A percentile compares a stretch with the other conserved stretches of the same genome.
These are phyloP conservation scores for Fusarium euwallaceae DNA, from an alignment of 2,329 filamentous ascomycete species.

Conservation along the genomic window DNA sequence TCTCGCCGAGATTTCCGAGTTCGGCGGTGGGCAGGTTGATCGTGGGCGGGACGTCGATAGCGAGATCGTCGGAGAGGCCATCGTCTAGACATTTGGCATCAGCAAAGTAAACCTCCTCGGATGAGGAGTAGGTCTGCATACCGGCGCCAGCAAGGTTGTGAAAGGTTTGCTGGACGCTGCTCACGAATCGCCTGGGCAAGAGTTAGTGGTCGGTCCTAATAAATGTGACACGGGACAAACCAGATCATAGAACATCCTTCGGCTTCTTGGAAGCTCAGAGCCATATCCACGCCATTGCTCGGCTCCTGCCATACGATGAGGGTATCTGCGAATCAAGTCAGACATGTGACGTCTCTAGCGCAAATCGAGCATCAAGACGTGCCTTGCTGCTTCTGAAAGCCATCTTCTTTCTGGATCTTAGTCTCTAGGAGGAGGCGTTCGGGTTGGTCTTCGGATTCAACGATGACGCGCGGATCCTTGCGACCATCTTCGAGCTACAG, in stretches of 20 bases:
- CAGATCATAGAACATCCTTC: constrained; percentile 95
- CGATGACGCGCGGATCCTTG: constrained; percentile 89
- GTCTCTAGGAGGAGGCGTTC: constrained; percentile 88
- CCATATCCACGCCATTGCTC: constrained; percentile 90
- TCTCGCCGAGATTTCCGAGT: constrained; percentile 84
- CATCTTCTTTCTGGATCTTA: constrained; percentile 91
- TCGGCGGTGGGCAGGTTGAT: constrained; percentile 84
- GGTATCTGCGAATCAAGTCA: constrained; percentile 74
- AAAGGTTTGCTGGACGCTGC: constrained; percentile 83
- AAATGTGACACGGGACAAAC: constrained; percentile 61
- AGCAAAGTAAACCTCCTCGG: constrained; percentile 10
- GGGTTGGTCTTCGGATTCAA: constrained; percentile 94
- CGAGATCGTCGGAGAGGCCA: constrained; percentile 85
- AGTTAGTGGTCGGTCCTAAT: constrained; percentile 35
- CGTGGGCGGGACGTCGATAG: constrained; percentile 78
- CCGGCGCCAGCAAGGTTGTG: constrained; percentile 70
- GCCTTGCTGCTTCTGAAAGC: constrained; percentile 98
- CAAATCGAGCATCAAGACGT: constrained; percentile 49
- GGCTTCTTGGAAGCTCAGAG: constrained; percentile 96
- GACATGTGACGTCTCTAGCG: constrained; percentile 39
- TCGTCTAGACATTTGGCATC: constrained; percentile 72
- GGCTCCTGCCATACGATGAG: constrained; percentile 98
- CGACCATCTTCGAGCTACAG: constrained; percentile 68
- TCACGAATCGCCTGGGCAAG: constrained; percentile 85
- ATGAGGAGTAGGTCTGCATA: constrained; percentile 53